Conservation (phyloP, 176 grass and related monocot species). For the Coix lacrymajobi region DNA sequence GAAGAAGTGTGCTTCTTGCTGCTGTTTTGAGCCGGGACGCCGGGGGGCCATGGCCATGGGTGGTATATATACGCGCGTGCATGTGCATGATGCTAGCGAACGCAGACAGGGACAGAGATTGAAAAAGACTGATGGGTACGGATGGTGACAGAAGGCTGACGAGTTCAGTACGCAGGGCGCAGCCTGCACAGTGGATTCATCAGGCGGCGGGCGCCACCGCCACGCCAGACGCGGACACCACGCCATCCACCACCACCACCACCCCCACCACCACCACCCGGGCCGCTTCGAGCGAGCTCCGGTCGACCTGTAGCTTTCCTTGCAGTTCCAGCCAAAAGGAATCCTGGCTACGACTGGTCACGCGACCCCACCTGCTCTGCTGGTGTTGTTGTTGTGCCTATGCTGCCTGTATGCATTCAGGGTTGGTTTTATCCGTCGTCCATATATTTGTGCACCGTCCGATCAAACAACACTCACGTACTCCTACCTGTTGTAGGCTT, state of each 20-base stretch:
- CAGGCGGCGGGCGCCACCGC: background rate
- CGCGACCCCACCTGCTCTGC: too few species aligned
- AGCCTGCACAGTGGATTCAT: background rate
- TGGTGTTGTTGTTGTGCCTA: too few species aligned
- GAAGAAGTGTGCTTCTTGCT: background rate
- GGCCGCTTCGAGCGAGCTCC: background rate
- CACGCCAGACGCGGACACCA: background rate
- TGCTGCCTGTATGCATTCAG: too few species aligned
- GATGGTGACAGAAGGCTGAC: constrained; percentile 38
- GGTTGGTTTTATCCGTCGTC: too few species aligned
- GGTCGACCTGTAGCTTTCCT: background rate
- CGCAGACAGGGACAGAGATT: background rate
- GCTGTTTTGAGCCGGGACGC: background rate
- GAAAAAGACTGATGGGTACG: constrained; percentile 12
- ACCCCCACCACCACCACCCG: background rate
- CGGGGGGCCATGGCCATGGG: background rate
- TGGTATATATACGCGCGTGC: constrained; percentile 20
- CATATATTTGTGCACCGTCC: too few species aligned
- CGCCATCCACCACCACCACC: background rate
- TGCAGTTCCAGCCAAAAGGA: too few species aligned
- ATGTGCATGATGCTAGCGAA: background rate
- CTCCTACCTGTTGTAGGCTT: too few species aligned
- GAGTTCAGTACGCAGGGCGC: constrained; percentile 17
- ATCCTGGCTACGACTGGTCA: too few species aligned
- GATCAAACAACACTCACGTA: too few species aligned